phyloP scores from a whole-genome alignment of 805 yeast genomes.

The Candida corydali region DNA sequence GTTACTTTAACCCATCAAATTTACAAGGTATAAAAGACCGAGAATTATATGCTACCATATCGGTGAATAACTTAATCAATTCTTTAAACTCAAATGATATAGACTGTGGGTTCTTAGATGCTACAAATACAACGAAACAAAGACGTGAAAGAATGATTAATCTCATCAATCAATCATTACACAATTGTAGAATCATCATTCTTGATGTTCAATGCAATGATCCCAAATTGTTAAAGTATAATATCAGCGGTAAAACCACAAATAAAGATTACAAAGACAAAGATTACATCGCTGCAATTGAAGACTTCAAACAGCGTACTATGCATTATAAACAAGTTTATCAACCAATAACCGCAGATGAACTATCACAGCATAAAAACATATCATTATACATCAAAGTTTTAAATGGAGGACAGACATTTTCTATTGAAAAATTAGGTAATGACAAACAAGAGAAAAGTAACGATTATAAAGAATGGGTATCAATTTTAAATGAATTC shows the following conservation, averaged over 20 bases:
- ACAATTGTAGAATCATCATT: slow-evolving; percentile 41
- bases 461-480: slow-evolving; percentile 2
- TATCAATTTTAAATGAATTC: slow-evolving; percentile 7
- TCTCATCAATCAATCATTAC: slow-evolving; percentile 13
- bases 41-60: slow-evolving; percentile 32
- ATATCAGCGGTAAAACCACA: slow-evolving; percentile 60
- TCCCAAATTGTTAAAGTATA: slow-evolving; percentile 47
- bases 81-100: slow-evolving; percentile 23
- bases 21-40: slow-evolving; percentile 25
- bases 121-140: slow-evolving; percentile 37
- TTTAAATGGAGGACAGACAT: slow-evolving; percentile 25
- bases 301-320: slow-evolving; percentile 57
- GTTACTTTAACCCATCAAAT: slow-evolving; percentile 36
- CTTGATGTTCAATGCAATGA: slow-evolving; percentile 61
- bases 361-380: slow-evolving; percentile 16
- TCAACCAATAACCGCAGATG: slow-evolving; percentile 25
- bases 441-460: background rate
- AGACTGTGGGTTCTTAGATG: slow-evolving; percentile 39
- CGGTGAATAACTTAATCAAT: slow-evolving; percentile 27
- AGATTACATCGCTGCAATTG: slow-evolving; percentile 49
- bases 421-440: slow-evolving; percentile 11
- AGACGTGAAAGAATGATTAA: slow-evolving; percentile 31
- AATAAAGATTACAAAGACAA: slow-evolving; percentile 57
- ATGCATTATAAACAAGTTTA: slow-evolving; percentile 43
- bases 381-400: slow-evolving; percentile 21